Base-by-base conservation (phyloP, 2,329 filamentous ascomycete genomes). In the Blastomyces silverae region DNA sequence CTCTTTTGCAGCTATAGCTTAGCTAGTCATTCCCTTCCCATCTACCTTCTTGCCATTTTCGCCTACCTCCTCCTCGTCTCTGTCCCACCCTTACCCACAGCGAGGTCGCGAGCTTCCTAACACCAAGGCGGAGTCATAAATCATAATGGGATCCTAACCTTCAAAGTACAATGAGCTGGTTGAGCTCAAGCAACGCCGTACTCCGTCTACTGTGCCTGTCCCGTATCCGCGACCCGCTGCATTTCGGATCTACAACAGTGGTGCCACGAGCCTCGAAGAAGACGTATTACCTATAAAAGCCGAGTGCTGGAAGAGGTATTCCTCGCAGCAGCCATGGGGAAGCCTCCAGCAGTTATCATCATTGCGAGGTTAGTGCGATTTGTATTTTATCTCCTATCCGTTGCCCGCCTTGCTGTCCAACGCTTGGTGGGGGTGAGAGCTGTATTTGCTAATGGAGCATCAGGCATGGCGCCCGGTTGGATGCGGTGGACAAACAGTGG, bases 401-500 rank as follows among this genome's bases (percentile, higher is more conserved):
- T 37, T 37, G 13, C 4, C 28, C 62, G 44, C n/a, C 28, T 46
- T 3, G 46, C 31, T 56, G 31, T 50, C 60, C 39, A 61, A 61
- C 42, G 28, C 61, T 42, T 53, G 2, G 11, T 25, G 37, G 5
- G 17, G 15, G 46, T 11, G 37, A 39, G 6, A 1, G 44, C 2
- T 28, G 3, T 53, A 8, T 34, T 61, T 56, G 20, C 44, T 52
- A 60, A 57, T 46, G 37, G 60, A 58, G 53, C n/a, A 57, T 57
- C 66, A 88, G 94, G 78, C 94, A 99, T 77, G 94, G 94, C 73
- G 90, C 92, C 71, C 89, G 94, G 70, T 88, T 99, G 65, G 94
- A 99, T 76, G 91, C 91, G 64, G 92, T 92, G 67, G 92, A 99
- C 82, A 92, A 92, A 75, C 87, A 91, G 76, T 99, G 94, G 94